Percentiles rank a stretch among this genome's conserved stretches.
Conservation (phyloP, 2,329 filamentous ascomycete genomes). For the Thelonectria discophora region DNA sequence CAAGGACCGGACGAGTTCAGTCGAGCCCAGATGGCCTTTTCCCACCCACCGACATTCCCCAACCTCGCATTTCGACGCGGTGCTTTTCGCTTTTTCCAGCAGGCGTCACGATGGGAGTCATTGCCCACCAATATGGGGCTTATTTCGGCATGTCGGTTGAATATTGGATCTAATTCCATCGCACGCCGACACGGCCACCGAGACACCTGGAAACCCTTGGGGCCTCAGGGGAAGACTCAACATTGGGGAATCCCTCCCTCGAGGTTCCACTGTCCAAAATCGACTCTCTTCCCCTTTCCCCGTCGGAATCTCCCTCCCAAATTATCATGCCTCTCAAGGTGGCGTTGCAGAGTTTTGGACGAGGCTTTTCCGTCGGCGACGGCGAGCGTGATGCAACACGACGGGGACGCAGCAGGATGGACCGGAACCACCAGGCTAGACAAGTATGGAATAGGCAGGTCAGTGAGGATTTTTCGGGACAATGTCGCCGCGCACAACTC, state of each 20-base stretch:
- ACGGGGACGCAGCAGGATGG: slow-evolving; percentile 10
- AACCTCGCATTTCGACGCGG: neutral
- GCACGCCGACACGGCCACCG: neutral
- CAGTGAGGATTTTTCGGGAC: neutral
- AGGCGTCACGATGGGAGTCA: no score
- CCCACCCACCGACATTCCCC: neutral
- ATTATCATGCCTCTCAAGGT: slow-evolving; percentile 29
- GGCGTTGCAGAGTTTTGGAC: slow-evolving; percentile 40
- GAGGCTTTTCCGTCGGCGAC: slow-evolving; percentile 29
- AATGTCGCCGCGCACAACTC: neutral
- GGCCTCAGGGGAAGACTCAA: no score
- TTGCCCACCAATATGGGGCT: no score
- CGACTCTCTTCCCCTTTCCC: neutral
- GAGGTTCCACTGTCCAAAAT: no score
- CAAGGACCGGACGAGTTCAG: neutral
- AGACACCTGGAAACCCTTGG: no score
- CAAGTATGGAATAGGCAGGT: slow-evolving; percentile 21
- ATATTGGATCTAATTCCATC: neutral
- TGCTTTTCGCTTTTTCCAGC: neutral
- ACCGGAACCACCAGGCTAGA: slow-evolving; percentile 12
- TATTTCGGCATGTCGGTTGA: neutral
- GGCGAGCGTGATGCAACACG: slow-evolving; percentile 23
- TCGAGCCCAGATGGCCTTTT: neutral
- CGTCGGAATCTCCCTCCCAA: neutral
- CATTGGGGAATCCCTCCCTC: no score